A percentile compares a stretch with the other conserved stretches of the same genome.
Evolutionary conservation across 2,329 filamentous ascomycete species (phyloP).

Genomic region (Colletotrichum nymphaeae): DNA sequence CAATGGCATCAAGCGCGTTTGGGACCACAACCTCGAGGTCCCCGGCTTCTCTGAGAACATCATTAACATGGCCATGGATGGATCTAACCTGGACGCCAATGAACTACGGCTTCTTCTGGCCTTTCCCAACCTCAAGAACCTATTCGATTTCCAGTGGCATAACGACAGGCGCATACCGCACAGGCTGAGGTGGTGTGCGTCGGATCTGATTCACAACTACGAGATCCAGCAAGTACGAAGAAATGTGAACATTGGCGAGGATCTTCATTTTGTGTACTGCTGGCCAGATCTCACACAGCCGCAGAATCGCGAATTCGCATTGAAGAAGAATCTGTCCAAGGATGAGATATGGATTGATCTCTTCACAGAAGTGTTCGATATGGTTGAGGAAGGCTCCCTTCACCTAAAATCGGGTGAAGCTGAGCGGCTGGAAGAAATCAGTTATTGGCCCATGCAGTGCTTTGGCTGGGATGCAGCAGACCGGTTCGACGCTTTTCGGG

Average conservation of each 20-base stretch:
- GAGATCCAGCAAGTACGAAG: constrained; percentile 42
- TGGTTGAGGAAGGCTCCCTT: neutral
- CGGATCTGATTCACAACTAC: constrained; percentile 43
- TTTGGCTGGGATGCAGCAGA: constrained; percentile 29
- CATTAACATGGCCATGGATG: constrained; percentile 42
- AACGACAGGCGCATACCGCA: constrained; percentile 24
- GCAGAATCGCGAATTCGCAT: constrained; percentile 43
- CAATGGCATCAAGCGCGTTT: constrained; percentile 4
- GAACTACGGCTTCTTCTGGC: constrained; percentile 7
- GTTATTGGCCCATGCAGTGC: constrained; percentile 18
- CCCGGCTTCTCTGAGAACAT: constrained; percentile 44
- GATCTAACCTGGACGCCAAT: neutral
- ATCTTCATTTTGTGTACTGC: constrained; percentile 41
- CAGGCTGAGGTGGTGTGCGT: constrained; percentile 46
- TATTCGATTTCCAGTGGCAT: constrained; percentile 41
- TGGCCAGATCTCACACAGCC: constrained; percentile 48
- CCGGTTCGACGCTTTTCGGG: constrained; percentile 16
- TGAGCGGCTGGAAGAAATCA: neutral
- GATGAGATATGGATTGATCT: neutral
- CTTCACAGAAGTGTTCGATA: neutral
- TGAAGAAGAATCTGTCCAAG: constrained; percentile 32
- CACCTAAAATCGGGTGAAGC: neutral
- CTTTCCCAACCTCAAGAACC: constrained; percentile 42
- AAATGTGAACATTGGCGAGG: constrained; percentile 39
- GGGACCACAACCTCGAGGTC: constrained; percentile 35